Evolutionary conservation across 2,329 filamentous ascomycete genomes (phyloP).

Genomic region (Alternaria brassicicola): DNA sequence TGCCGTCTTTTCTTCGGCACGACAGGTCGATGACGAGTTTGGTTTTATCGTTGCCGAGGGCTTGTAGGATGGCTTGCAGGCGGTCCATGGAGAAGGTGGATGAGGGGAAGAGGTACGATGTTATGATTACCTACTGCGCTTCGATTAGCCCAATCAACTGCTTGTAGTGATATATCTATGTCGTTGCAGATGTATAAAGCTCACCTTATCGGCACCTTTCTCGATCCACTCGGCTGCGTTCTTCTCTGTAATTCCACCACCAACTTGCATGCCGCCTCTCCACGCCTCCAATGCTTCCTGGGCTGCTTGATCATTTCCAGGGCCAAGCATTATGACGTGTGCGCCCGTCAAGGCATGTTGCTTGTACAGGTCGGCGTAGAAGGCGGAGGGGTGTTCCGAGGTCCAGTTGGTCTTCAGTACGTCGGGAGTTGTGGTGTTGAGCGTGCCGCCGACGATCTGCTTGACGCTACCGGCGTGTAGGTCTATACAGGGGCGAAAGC

Average conservation of each 20-base stretch:
- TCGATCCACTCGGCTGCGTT: slow-evolving; percentile 90
- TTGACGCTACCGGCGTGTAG: slow-evolving; percentile 97
- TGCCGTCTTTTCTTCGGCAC: slow-evolving; percentile 76
- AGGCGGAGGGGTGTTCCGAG: slow-evolving; percentile 77
- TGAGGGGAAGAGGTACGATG: slow-evolving; percentile 88
- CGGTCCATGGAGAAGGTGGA: slow-evolving; percentile 80
- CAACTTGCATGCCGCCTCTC: slow-evolving; percentile 83
- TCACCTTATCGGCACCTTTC: slow-evolving; percentile 85
- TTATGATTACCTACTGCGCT: slow-evolving; percentile 84
- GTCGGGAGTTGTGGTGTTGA: slow-evolving; percentile 53
- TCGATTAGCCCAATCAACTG: not conserved
- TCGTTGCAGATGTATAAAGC: slow-evolving; percentile 20
- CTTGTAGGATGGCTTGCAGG: slow-evolving; percentile 73
- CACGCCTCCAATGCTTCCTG: slow-evolving; percentile 77
- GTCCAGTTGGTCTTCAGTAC: slow-evolving; percentile 88
- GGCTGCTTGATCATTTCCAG: slow-evolving; percentile 82
- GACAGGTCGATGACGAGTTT: slow-evolving; percentile 95
- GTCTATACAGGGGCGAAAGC: slow-evolving; percentile 95
- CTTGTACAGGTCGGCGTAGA: slow-evolving; percentile 84
- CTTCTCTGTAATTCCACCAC: slow-evolving; percentile 86
- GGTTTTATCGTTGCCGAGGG: slow-evolving; percentile 73
- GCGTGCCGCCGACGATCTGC: slow-evolving; percentile 95
- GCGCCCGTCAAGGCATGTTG: slow-evolving; percentile 76
- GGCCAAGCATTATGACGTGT: slow-evolving; percentile 96
- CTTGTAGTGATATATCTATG: no score